Base-by-base conservation (phyloP, 257 asterid species). In the Nicotiana paniculata region DNA sequence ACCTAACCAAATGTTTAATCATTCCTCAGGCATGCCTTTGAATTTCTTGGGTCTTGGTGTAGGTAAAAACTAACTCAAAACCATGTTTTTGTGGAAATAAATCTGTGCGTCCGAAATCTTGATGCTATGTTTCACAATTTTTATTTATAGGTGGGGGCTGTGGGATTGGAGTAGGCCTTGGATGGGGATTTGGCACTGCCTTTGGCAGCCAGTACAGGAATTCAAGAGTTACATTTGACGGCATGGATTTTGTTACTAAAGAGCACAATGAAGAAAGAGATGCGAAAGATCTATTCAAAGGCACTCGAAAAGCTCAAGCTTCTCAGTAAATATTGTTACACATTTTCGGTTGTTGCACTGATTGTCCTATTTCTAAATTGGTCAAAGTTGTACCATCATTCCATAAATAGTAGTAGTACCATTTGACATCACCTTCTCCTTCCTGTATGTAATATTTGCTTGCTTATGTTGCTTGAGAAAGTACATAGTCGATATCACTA, bases 141-240 rank as follows among this genome's bases (percentile, higher is more conserved):
- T 66, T 33, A 83, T 79, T 43, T 90, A 82, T 81, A 95, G 98
- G 99, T 82, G 99, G 99, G 10, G 99, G 98, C 80, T 96, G 99
- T 77, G 99, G 98, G 76, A 85, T 93, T 33, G 98, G 98, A 12
- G 58, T 91, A 57, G 98, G 97, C 81, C 94, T 96, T n/a, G 99
- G 99, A 84, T 96, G 97, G 98, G 98, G 98, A 84, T 96, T 94
- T 33, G 98, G 99, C 80, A 51, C 93, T 3, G 98, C 93, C 26
- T 96, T 86, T 85, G 99, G 98, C 62, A 91, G 99, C 83, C 88
- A 92, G 79, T 96, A 96, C 89, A 91, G 91, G 85, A 90, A 86
- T 82, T 91, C 98, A 8, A 88, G 88, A 26, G 89, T 92, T 63
- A 83, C 85, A 51, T 96, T 92, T 86, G 89, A 88, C 84, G 99